Base-by-base conservation (phyloP, 2,329 filamentous ascomycete species). In the Magnaporthiopsis incrustans region DNA sequence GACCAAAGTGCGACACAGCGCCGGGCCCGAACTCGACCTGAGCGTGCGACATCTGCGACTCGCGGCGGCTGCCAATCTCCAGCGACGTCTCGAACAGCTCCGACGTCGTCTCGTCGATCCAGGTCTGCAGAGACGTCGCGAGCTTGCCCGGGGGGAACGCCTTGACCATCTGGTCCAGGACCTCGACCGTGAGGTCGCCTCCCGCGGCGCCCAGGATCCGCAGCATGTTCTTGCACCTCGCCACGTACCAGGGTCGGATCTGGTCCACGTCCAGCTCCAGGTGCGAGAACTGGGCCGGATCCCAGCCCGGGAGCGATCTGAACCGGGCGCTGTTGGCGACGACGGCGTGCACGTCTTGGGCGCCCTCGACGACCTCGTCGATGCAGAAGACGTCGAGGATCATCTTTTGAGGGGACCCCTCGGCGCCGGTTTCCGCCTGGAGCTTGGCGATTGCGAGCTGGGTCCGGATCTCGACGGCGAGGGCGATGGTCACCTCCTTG, bases 401-500 rank as follows among this genome's bases (percentile, higher is more conserved):
- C 10, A 30, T 22, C 11, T 62, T 53, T 8, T 14, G n/a, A 12
- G 44, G 38, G 11, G 60, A 32, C 18, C 25, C 38, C 18, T 53
- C 44, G 3, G 26, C 56, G 11, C 35, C 27, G n/a, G n/a, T n/a
- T 11, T 25, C 18, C 12, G 30, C 22, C 15, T 53, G 25, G n/a
- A 62, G 50, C 27, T 14, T 62, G n/a, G 22, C 26, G 4, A 62
- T 62, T 27, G 61, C 61, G 2, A 63, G 14, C 35, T 63, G 61
- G 22, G 61, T 63, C 8, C 61, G n/a, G 53, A 63, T 35, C 12
- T 63, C 61, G 38, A 62, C 27, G 2, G 44, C 60, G 22, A 62
- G 38, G 2, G 15, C 44, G n/a, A 62, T 27, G 12, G 60, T 62
- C 3, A 26, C 26, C 22, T 8, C 10, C 15, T 62, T 53, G 44